phyloP scores from a whole-genome alignment of 257 asterid genomes.

The Lantana camara region DNA sequence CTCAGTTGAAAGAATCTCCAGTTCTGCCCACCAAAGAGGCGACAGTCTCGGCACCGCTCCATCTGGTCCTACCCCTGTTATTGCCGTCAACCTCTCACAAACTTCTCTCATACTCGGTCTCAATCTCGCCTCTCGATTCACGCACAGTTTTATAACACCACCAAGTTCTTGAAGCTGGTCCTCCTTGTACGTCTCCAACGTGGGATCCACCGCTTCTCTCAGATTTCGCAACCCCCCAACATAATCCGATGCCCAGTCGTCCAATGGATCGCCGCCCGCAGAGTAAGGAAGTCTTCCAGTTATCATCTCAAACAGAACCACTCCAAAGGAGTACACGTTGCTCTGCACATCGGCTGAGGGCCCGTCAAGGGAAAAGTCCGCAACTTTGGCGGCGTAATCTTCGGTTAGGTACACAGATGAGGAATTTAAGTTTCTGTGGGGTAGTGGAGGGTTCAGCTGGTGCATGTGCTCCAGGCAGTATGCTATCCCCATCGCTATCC shows the following conservation, averaged over 20 bases:
- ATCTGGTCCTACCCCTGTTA: slow-evolving; percentile 67
- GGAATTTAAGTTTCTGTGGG: slow-evolving; percentile 67
- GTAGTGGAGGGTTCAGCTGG: slow-evolving; percentile 60
- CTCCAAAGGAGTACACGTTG: slow-evolving; percentile 78
- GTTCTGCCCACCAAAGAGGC: slow-evolving; percentile 97
- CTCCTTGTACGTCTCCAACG: slow-evolving; percentile 45
- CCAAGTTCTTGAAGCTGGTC: slow-evolving; percentile 57
- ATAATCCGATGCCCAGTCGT: slow-evolving; percentile 76
- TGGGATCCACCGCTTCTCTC: slow-evolving; percentile 59
- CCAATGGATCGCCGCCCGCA: slow-evolving; percentile 44
- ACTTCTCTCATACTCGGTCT: slow-evolving; percentile 62
- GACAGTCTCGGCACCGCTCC: slow-evolving; percentile 69
- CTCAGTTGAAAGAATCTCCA: slow-evolving; percentile 65
- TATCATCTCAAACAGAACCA: slow-evolving; percentile 64
- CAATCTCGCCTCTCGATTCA: slow-evolving; percentile 42
- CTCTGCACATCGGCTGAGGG: slow-evolving; percentile 39
- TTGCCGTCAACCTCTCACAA: slow-evolving; percentile 56
- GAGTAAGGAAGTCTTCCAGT: slow-evolving; percentile 74
- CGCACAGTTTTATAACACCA: slow-evolving; percentile 55
- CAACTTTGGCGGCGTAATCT: slow-evolving; percentile 86
- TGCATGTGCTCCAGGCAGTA: slow-evolving; percentile 90
- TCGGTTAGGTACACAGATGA: slow-evolving; percentile 66
- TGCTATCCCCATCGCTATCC: slow-evolving; percentile 87
- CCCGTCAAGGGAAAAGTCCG: slow-evolving; percentile 58
- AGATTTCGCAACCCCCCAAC: slow-evolving; percentile 40